Evolutionary conservation across 108 stramenopile genomes (phyloP).

Genomic region (Fragilaria radians): DNA sequence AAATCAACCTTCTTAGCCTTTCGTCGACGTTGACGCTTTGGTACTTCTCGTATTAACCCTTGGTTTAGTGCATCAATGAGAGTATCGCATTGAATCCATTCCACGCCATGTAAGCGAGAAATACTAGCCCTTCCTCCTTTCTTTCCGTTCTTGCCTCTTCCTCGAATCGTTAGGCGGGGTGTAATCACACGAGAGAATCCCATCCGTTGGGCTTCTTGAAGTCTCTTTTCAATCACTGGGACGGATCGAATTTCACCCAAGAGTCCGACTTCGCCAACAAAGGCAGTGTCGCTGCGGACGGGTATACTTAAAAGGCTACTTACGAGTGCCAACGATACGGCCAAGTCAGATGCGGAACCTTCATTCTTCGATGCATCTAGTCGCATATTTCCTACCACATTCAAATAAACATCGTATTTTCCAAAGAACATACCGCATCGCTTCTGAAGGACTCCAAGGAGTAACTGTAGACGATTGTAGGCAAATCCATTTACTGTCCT

Average conservation of each 20-base stretch:
- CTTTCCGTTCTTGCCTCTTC: conserved; percentile 7
- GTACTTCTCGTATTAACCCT: conserved; percentile 39
- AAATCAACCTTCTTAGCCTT: conserved; percentile 12
- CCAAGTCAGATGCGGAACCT: conserved; percentile 68
- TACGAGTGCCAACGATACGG: conserved; percentile 74
- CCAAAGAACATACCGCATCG: conserved; percentile 68
- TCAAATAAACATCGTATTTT: conserved; percentile 79
- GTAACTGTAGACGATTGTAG: conserved; percentile 60
- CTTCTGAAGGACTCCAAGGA: conserved; percentile 90
- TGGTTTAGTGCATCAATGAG: conserved; percentile 54
- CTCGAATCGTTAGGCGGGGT: conserved; percentile 19
- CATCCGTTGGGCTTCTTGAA: conserved; percentile 74
- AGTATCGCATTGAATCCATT: conserved; percentile 55
- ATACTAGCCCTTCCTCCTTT: conserved; percentile 9
- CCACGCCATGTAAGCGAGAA: conserved; percentile 15
- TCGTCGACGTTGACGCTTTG: conserved; percentile 2
- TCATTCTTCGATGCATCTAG: conserved; percentile 36
- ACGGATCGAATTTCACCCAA: conserved; percentile 84
- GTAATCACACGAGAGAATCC: conserved; percentile 74
- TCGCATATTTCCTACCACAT: conserved; percentile 81
- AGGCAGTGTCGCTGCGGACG: conserved; percentile 87
- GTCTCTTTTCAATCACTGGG: conserved; percentile 59
- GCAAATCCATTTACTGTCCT: conserved; percentile 78
- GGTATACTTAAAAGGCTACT: conserved; percentile 71
- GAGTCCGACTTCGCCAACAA: conserved; percentile 92